These are phyloP conservation scores for Globisporangium canariense DNA, from an alignment of 352 stramenopile genomes.

Conservation along the genomic window DNA sequence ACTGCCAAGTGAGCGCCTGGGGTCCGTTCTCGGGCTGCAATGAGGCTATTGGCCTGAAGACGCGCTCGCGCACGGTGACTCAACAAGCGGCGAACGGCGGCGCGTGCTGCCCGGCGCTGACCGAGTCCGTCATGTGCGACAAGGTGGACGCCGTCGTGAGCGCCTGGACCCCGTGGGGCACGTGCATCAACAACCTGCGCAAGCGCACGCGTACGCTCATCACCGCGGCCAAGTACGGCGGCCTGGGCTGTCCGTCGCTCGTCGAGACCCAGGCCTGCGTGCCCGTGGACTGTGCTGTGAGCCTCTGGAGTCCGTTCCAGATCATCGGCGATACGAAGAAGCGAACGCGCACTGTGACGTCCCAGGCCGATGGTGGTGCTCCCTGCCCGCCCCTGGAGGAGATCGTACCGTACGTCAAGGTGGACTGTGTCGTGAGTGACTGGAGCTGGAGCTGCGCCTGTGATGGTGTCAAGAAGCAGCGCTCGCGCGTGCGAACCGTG, in stretches of 20 bases:
- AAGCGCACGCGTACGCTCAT: constrained; percentile 30
- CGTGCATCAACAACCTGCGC: constrained; percentile 34
- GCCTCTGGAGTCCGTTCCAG: constrained; percentile 31
- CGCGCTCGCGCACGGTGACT: constrained; percentile 41
- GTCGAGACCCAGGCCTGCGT: constrained; percentile 27
- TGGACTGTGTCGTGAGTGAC: constrained; percentile 40
- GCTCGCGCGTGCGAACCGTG: constrained; percentile 25
- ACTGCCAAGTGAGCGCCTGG: constrained; percentile 36
- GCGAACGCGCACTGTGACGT: constrained; percentile 34
- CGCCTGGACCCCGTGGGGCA: constrained; percentile 37
- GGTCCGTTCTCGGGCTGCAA: constrained; percentile 32
- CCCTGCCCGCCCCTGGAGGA: constrained; percentile 42
- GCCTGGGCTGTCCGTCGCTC: constrained; percentile 24
- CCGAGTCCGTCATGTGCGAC: constrained; percentile 29
- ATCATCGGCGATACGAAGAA: constrained; percentile 36
- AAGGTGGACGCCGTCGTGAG: constrained; percentile 42
- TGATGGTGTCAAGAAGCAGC: constrained; percentile 31
- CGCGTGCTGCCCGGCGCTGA: constrained; percentile 23
- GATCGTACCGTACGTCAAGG: constrained; percentile 28
- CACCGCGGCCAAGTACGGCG: constrained; percentile 36
- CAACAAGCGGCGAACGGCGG: constrained; percentile 34
- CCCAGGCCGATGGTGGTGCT: constrained; percentile 33
- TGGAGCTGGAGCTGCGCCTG: constrained; percentile 38
- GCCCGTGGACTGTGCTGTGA: constrained; percentile 41
- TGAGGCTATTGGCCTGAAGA: constrained; percentile 30